phyloP scores from a whole-genome alignment of 129 eudicot genomes.

The Artemisia tridentata region DNA sequence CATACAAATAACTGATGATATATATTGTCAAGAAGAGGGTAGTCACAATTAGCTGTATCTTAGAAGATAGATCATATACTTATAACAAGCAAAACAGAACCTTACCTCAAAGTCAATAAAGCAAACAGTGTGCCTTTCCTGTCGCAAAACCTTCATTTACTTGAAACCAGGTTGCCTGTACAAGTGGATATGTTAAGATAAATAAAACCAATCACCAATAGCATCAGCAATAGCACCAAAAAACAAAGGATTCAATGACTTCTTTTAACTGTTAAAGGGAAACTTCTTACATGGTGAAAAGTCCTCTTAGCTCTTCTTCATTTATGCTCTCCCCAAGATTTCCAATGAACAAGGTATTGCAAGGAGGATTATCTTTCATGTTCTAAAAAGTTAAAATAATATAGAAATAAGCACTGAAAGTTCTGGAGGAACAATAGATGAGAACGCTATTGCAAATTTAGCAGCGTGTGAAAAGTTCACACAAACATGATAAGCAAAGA shows the following conservation, averaged over 20 bases:
- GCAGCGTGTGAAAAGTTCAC: constrained; percentile 3
- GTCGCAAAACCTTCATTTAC: constrained; percentile 93
- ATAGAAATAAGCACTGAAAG: constrained; percentile 17
- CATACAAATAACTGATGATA: constrained; percentile 19
- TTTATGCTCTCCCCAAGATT: constrained; percentile 89
- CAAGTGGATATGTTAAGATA: not conserved
- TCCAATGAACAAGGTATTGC: constrained; percentile 95
- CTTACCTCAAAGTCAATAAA: constrained; percentile 96
- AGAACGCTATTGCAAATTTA: not conserved
- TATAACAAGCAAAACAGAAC: constrained; percentile 3
- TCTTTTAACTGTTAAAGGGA: constrained; percentile 16
- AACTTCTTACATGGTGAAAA: constrained; percentile 71
- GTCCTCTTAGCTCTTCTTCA: constrained; percentile 94
- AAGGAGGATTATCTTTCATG: constrained; percentile 95
- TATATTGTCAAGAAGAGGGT: constrained; percentile 6
- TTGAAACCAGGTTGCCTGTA: constrained; percentile 94
- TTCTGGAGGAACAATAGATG: not conserved
- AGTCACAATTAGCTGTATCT: not conserved
- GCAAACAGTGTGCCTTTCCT: constrained; percentile 98
- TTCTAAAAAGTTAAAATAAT: constrained; percentile 49
- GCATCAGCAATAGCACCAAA: constrained; percentile 7
- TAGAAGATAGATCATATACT: constrained; percentile 7
- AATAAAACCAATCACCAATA: constrained; percentile 16
- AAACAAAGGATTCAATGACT: not conserved
- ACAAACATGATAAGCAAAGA: constrained; percentile 12